Conservation (phyloP, 345 rosid genomes). For the Turnera subulata region DNA sequence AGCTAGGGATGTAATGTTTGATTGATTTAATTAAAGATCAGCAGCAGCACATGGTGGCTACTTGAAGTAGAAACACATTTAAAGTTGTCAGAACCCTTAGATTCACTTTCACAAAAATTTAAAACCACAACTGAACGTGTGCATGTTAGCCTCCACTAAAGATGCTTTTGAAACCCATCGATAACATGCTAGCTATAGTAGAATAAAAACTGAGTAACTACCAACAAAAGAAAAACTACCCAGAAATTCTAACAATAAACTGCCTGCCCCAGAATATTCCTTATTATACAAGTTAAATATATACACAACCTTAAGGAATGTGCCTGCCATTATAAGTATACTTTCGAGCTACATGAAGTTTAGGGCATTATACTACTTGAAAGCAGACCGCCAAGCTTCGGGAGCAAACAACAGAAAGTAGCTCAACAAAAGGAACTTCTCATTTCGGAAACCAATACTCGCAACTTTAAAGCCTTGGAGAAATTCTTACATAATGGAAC, state of each 20-base stretch:
- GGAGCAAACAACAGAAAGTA: neutral
- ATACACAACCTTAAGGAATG: neutral
- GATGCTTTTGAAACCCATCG: neutral
- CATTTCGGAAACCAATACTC: too few species aligned
- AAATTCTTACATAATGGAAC: neutral
- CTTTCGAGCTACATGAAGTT: neutral
- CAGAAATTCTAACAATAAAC: neutral
- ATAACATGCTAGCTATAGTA: slow-evolving; percentile 28
- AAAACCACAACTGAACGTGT: slow-evolving; percentile 12
- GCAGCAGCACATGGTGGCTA: slow-evolving; percentile 23
- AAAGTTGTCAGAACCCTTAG: slow-evolving; percentile 3
- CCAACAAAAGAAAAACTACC: too few species aligned
- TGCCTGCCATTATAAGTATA: slow-evolving; percentile 8
- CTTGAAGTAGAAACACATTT: slow-evolving; percentile 7
- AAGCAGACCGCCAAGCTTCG: neutral
- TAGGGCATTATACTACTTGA: neutral
- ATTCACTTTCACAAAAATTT: slow-evolving; percentile 17
- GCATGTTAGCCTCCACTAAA: slow-evolving; percentile 48
- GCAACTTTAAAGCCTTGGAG: neutral
- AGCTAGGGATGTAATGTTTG: too few species aligned
- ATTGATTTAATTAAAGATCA: neutral
- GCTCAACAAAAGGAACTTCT: neutral
- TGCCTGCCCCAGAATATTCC: slow-evolving; percentile 13
- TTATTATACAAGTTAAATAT: neutral
- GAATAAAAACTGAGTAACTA: neutral